Conservation (phyloP, 129 eudicot species). For the Silybum marianum region DNA sequence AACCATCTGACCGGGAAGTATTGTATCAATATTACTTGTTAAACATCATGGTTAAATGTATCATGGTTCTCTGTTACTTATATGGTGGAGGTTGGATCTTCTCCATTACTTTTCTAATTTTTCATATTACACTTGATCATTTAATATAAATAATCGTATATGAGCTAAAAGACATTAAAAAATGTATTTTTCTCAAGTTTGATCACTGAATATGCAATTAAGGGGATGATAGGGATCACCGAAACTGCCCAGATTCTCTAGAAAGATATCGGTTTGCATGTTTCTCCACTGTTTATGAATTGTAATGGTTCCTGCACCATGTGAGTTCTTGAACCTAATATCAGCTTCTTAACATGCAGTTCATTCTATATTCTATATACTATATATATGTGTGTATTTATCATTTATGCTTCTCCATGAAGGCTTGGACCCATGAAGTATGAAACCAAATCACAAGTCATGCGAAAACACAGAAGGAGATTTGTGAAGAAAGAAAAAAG, state of each 20-base stretch:
- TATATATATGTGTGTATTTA: too few relatives aligned
- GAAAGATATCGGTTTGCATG: constrained; percentile 47
- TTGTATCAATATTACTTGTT: too few relatives aligned
- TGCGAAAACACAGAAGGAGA: constrained; percentile 20
- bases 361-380: background rate
- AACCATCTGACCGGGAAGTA: too few relatives aligned
- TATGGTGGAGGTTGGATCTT: too few relatives aligned
- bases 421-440: constrained; percentile 56
- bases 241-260: constrained; percentile 30
- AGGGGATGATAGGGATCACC: background rate
- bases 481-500: constrained; percentile 8
- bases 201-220: constrained; percentile 30
- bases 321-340: constrained; percentile 36
- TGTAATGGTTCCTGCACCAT: constrained; percentile 45
- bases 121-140: too few relatives aligned
- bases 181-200: constrained; percentile 47
- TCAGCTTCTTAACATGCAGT: background rate
- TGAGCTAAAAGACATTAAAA: too few relatives aligned
- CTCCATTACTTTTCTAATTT: too few relatives aligned
- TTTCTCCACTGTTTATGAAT: constrained; percentile 44
- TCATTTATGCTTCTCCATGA: background rate
- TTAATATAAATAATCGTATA: too few relatives aligned
- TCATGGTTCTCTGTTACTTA: too few relatives aligned
- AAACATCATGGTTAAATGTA: too few relatives aligned
- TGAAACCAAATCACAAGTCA: constrained; percentile 31